A percentile compares a stretch with the other conserved stretches of the same genome.
Conservation (phyloP, 2,329 filamentous ascomycete genomes). For the Passalora sequoiae region DNA sequence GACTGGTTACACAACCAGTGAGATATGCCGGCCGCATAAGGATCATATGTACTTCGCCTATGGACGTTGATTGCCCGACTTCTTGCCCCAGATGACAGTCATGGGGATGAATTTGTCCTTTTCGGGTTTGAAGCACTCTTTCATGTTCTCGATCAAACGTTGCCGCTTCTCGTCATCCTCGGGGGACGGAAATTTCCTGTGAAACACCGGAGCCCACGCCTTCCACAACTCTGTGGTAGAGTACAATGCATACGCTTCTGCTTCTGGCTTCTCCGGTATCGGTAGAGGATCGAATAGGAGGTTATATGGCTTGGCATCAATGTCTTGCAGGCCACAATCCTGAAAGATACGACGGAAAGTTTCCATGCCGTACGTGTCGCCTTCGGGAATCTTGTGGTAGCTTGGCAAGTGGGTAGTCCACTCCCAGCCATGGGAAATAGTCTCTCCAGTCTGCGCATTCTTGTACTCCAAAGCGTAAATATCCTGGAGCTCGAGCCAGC, state of each 20-base stretch:
- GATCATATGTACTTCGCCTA: no score
- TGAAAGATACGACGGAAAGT: neutral
- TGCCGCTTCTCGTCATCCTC: conserved; percentile 1
- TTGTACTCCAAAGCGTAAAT: conserved; percentile 4
- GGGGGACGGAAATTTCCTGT: neutral
- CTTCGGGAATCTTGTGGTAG: neutral
- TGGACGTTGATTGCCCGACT: neutral
- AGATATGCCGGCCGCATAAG: no score
- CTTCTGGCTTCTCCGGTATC: conserved; percentile 1
- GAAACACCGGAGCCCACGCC: neutral
- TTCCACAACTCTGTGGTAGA: neutral
- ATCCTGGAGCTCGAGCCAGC: conserved; percentile 13
- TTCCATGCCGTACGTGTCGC: conserved; percentile 1
- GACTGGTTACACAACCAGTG: no score
- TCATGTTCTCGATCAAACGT: neutral
- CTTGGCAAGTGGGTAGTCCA: conserved; percentile 4
- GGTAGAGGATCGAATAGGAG: conserved; percentile 3
- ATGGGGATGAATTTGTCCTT: neutral
- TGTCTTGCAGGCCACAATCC: conserved; percentile 1
- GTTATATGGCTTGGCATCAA: neutral
- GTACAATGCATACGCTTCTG: conserved; percentile 1
- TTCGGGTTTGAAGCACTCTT: neutral
- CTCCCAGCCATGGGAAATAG: conserved; percentile 3
- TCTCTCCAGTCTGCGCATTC: neutral
- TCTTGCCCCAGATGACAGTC: neutral